Base-by-base conservation (phyloP, 345 rosid genomes). In the Camelina laxa region DNA sequence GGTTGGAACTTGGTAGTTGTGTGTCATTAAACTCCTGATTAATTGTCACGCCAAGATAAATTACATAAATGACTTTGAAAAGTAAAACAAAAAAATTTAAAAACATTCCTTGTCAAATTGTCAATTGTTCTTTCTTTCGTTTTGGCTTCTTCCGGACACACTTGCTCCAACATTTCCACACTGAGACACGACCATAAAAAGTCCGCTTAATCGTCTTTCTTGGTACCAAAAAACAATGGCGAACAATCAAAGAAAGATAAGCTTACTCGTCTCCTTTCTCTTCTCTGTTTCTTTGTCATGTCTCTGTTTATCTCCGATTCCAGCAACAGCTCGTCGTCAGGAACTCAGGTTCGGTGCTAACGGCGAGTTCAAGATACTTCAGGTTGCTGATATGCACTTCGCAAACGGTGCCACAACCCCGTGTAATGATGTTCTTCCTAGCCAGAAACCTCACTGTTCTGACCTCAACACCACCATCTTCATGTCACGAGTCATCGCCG, bases 311-410 rank as follows among this genome's bases (percentile, higher is more conserved):
- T 41, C 57, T 49, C 74, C 82, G 53, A 13, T 73, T 24, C 47
- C 65, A 12, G 72, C 70, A 4, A 44, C 75, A 0, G 67, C 74
- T 27, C 72, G 35, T 1, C 61, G 67, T 72, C 84, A 51, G 74
- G 75, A 74, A 75, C 88, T 92, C 75, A 83, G 82, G 45, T 88
- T 91, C 69, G 76, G 79, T 24, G 51, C 15, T 12, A 74, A 81
- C 60, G 96, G 98, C 35, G 70, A 84, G 80, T 90, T 94, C 61
- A 94, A 90, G 85, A 87, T 94, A 57, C 88, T 94, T 45, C 98
- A 94, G 78, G 92, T 88, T 19, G 98, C 97, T 1, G 97, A 91
- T 61, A 91, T 91, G 98, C 98, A 91, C 80, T 94, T 60, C 27
- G 98, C 87, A 1, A 75, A 90, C 66, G 97, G 98, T 70, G 87